A percentile compares a stretch with the other conserved stretches of the same genome.
Evolutionary conservation across 1,284 basidiomycete genomes (phyloP).

Genomic region (Naganishia cerealis): DNA sequence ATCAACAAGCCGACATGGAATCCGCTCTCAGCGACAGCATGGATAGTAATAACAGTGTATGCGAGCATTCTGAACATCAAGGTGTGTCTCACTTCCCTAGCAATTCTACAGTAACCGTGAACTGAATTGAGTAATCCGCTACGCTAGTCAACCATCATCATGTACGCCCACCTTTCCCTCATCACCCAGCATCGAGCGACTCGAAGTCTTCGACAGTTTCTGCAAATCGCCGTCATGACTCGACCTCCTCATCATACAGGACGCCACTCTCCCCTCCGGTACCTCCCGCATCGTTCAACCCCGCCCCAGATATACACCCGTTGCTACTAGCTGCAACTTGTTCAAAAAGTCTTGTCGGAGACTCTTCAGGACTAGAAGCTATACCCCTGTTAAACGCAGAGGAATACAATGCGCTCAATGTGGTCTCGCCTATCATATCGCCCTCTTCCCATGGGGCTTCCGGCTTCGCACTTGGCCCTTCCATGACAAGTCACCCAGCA

Average conservation of each 20-base stretch:
- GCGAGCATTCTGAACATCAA: not conserved
- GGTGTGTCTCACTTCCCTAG: not conserved
- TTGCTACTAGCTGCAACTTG: conserved; percentile 8
- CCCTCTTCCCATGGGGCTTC: not conserved
- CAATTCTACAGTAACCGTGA: not conserved
- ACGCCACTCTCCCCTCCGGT: conserved; percentile 21
- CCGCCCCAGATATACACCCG: conserved; percentile 22
- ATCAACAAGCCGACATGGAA: not conserved
- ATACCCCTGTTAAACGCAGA: not conserved
- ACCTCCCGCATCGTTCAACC: conserved; percentile 23
- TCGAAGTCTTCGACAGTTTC: not conserved
- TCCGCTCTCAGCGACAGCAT: not conserved
- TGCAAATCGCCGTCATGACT: not conserved
- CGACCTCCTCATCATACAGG: not conserved
- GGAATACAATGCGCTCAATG: not conserved
- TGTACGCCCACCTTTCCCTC: conserved; percentile 1
- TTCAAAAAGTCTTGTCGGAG: too few relatives aligned
- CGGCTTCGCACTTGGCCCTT: not conserved
- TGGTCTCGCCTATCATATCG: conserved; percentile 6
- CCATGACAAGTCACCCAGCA: not conserved
- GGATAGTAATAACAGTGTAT: not conserved
- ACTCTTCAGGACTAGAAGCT: not conserved
- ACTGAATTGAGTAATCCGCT: not conserved
- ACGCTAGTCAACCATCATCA: not conserved
- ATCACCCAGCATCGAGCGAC: conserved; percentile 16